Base-by-base conservation (phyloP, 2,329 filamentous ascomycete species). In the Colletotrichum higginsianum region DNA sequence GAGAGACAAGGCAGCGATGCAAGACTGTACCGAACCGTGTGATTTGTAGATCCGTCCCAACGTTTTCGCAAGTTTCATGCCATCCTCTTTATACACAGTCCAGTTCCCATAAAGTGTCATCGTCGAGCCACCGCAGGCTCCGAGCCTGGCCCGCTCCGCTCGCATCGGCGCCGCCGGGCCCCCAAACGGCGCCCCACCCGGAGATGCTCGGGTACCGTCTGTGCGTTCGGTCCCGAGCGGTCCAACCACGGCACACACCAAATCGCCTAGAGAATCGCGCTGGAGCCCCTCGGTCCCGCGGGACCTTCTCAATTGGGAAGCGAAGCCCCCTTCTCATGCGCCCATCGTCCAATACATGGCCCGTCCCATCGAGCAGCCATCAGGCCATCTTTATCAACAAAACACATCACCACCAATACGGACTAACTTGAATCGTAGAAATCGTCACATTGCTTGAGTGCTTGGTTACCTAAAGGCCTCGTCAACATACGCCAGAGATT, bases 201-300 rank as follows among this genome's bases (percentile, higher is more conserved):
- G 30, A 9, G 21, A 52, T 30, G 55, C 16, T 62, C 61, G 61
- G 61, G 21, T 53, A 30, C 47, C 3, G 5, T 18, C 7, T 7
- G 13, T 15, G 35, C 47, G 47, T 8, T 62, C 61, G 61, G 61
- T 62, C 61, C 47, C 61, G 61, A 53, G 42, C 35, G 16, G 7
- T 18, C 56, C 56, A 11, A 15, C 21, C 2, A 5, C 15, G 15
- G 53, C 30, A 7, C 30, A 7, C 3, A n/a, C 13, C 18, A 18
- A n/a, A n/a, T 57, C 35, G 30, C 5, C 53, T 7, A 1, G 50
- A 57, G n/a, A 16, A 16, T n/a, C 7, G 13, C 13, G 2, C 3
- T n/a, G 16, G 16, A 46, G 16, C 7, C 7, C 30, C 42, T 46
- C 55, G 55, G 55, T 26, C n/a, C n/a, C 38, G 38, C 38, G 38